Percentiles rank a stretch among this genome's conserved stretches.
phyloP scores from a whole-genome alignment of 768 basidiomycete species.

The Russula olivacea region DNA sequence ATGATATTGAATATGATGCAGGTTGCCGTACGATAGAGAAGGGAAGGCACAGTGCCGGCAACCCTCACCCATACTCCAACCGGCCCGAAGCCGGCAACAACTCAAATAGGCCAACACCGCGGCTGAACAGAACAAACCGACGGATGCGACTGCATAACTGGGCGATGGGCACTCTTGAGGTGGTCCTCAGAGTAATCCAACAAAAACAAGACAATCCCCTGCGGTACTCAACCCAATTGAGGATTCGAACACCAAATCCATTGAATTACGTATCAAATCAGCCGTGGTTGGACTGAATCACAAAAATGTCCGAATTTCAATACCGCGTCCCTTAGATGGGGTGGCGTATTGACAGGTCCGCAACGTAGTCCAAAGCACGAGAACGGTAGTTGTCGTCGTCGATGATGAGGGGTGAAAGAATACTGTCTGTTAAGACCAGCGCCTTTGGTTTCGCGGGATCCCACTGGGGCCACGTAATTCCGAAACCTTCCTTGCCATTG shows the following conservation, averaged over 20 bases:
- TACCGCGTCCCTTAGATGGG: conserved; percentile 11
- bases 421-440: conserved; percentile 12
- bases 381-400: conserved; percentile 19
- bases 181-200: too few species aligned
- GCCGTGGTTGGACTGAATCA: background rate
- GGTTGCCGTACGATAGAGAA: too few species aligned
- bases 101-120: too few species aligned
- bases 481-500: conserved; percentile 12
- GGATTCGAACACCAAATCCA: background rate
- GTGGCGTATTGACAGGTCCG: conserved; percentile 18
- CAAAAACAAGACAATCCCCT: too few species aligned
- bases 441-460: conserved; percentile 13
- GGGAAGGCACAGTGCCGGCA: too few species aligned
- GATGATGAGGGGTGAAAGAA: conserved; percentile 6
- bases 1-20: too few species aligned
- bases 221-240: too few species aligned
- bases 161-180: too few species aligned
- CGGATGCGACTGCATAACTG: too few species aligned
- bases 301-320: background rate
- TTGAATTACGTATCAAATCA: background rate
- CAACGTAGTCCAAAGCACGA: conserved; percentile 9
- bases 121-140: too few species aligned
- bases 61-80: too few species aligned
- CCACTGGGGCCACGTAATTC: conserved; percentile 22
- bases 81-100: too few species aligned